Base-by-base conservation (phyloP, 192 early-diverging fungal genomes). In the Backusella mclennaniae region DNA sequence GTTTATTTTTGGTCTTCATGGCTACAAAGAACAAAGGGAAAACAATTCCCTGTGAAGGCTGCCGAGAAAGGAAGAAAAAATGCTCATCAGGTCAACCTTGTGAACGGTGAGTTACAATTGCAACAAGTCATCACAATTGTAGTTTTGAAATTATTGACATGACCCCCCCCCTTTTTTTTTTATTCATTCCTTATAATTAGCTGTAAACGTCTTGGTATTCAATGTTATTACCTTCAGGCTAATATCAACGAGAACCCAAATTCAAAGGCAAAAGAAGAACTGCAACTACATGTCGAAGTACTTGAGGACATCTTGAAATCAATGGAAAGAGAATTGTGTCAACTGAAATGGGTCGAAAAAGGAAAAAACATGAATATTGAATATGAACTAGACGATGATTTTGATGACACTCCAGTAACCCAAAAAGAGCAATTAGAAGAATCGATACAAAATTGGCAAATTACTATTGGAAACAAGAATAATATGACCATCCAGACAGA, bases 31-130 rank as follows among this genome's bases (percentile, higher is more conserved):
- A 56, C 41, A 73, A 74, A 31, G 38, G 23, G n/a, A 74, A 74
- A 66, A 66, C 38, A 8, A 35, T 74, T 36, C 74, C 74, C n/a
- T 75, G 74, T 44, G 74, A 75, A 68, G 74, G 74, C 6, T 75
- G 74, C 17, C 63, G 74, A 68, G 74, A 68, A 46, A 23, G 74
- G 38, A 75, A 75, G 53, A 75, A 75, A 38, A 75, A 75, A 33
- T 75, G 74, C 46, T 31, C 26, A 23, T 26, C 41, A 9, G 41
- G 39, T 3, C 36, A 68, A 12, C 74, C 74, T 35, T 75, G 74
- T 49, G 44, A 75, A 52, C 39, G 74, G 74, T 75, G 23, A 53
- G 46, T 53, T 1, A 5, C 1, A 7, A 42, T 5, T 49, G 1
- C 31, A 17, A 66, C 2, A 39, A 4, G 6, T 23, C 23, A 52